Conservation (phyloP, 176 grass and related monocot genomes). For the Poa pratensis region DNA sequence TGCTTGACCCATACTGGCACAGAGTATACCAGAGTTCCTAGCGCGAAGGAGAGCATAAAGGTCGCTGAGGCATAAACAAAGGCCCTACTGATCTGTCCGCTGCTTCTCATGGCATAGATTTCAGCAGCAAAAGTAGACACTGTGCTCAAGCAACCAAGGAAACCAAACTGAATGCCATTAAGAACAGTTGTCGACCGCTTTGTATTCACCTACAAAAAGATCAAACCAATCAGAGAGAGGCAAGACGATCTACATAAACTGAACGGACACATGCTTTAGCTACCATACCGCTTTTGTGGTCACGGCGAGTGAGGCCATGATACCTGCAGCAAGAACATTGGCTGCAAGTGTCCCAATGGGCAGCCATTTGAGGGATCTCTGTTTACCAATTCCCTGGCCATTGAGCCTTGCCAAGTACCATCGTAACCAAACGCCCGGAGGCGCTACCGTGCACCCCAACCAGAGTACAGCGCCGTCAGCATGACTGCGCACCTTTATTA, state of each 20-base stretch:
- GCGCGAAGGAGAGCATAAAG: conserved; percentile 66
- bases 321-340: conserved; percentile 79
- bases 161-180: conserved; percentile 79
- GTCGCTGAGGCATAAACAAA: conserved; percentile 70
- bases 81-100: conserved; percentile 66
- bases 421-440: conserved; percentile 85
- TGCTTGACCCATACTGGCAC: conserved; percentile 77
- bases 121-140: conserved; percentile 96
- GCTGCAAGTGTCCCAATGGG: conserved; percentile 85
- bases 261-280: conserved; percentile 22
- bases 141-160: conserved; percentile 90
- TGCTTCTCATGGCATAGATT: conserved; percentile 87
- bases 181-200: conserved; percentile 48
- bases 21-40: conserved; percentile 83
- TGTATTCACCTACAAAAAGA: conserved; percentile 69
- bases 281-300: conserved; percentile 69
- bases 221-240: background rate
- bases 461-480: conserved; percentile 61
- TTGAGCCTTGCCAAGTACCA: conserved; percentile 93
- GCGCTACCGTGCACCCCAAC: conserved; percentile 77
- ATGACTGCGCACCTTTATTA: conserved; percentile 56
- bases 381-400: conserved; percentile 71
- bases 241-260: conserved; percentile 17
- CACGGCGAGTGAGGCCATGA: conserved; percentile 74
- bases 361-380: conserved; percentile 71